phyloP scores from a whole-genome alignment of 208 protist species.

The Leishmania gerbilli region DNA sequence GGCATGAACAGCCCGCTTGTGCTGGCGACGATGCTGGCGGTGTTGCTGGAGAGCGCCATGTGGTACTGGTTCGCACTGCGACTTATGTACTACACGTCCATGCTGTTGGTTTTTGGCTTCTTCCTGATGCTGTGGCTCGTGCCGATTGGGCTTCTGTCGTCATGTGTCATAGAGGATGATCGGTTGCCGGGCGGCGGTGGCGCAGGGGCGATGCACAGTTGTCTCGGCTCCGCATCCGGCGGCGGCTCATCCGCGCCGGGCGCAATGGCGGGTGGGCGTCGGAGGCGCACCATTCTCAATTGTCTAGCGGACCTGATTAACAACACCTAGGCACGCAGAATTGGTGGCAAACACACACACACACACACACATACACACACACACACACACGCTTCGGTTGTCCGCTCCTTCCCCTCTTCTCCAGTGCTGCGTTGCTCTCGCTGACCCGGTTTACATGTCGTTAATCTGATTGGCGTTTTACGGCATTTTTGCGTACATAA shows the following conservation, averaged over 20 bases:
- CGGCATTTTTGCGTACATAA: too few species aligned
- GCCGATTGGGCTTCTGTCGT: slow-evolving; percentile 50
- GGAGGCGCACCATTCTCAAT: slow-evolving; percentile 31
- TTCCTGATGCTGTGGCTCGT: slow-evolving; percentile 67
- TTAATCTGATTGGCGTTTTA: too few species aligned
- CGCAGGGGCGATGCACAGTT: background rate
- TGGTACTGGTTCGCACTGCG: slow-evolving; percentile 52
- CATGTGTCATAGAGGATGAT: slow-evolving; percentile 50
- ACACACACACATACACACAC: too few species aligned
- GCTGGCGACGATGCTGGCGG: slow-evolving; percentile 20
- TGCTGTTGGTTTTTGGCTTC: slow-evolving; percentile 37
- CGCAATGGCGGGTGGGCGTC: background rate
- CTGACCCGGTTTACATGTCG: too few species aligned
- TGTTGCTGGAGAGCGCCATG: slow-evolving; percentile 44
- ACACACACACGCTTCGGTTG: background rate
- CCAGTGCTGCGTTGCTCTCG: too few species aligned
- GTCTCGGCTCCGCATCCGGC: background rate
- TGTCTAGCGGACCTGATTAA: slow-evolving; percentile 22
- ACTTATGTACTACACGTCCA: slow-evolving; percentile 33
- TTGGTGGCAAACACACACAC: background rate
- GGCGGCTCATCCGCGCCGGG: background rate
- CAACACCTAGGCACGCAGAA: background rate
- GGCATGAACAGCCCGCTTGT: slow-evolving; percentile 33
- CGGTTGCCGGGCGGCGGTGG: slow-evolving; percentile 41
- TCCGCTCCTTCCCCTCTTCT: background rate